Base-by-base conservation (phyloP, 306 rosid species). In the Leucaena leucocephala region DNA sequence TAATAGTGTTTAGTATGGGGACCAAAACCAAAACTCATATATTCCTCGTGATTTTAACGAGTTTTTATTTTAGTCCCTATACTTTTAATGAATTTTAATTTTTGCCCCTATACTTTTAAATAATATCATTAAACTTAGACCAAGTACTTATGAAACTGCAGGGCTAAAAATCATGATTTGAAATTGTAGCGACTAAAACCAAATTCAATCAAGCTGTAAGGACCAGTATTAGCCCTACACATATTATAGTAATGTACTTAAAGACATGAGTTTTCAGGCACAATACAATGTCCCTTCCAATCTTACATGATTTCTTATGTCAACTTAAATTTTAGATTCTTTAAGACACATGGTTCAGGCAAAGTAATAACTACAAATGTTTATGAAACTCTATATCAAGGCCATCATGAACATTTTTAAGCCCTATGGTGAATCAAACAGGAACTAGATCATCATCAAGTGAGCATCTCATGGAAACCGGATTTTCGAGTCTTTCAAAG, bases 401-500 rank as follows among this genome's bases (percentile, higher is more conserved):
- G 14, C 14, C 1, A 10, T 66, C 49, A 40, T 39, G 71, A n/a
- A 35, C 72, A n/a, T 67, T n/a, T 27, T 9, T 12, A 68, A 19
- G 54, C 33, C 12, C 38, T 54, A 75, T 81, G 72, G n/a, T 79
- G 16, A 54, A 73, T 73, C 16, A 68, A 36, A 71, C 78, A 86
- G 87, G 83, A 80, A 62, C 76, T 19, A 83, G 55, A 77, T 81
- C 85, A 75, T 75, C 79, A 43, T 86, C 85, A 71, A 86, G 80
- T 59, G 87, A 81, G 52, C 58, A 70, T 5, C 66, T 65, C 45
- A 39, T 78, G 22, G 64, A 61, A 70, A 35, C 21, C 15, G 81
- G 19, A 68, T 59, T 13, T 66, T 80, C 86, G 55, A 76, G 46
- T 80, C 73, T 62, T 14, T 16, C 71, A 35, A 84, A 68, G 69